These are phyloP conservation scores for Marasmius tenuissimus DNA, from an alignment of 1,284 basidiomycete genomes.

Conservation along the genomic window DNA sequence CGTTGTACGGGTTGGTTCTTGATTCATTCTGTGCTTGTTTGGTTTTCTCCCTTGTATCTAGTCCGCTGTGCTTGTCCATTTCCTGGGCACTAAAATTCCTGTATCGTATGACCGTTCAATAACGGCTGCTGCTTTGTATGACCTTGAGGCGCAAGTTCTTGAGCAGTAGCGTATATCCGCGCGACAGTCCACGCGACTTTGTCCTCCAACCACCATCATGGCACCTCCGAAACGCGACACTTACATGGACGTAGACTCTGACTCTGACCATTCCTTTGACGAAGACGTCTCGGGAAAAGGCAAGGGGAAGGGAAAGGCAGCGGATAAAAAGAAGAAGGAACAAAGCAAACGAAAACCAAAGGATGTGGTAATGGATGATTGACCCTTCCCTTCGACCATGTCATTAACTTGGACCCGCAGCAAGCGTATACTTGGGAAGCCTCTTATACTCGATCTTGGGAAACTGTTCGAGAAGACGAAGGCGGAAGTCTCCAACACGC, in stretches of 20 bases:
- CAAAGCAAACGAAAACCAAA: conserved; percentile 45
- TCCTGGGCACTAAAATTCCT: not conserved
- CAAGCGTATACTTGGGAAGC: conserved; percentile 95
- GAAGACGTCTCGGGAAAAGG: conserved; percentile 32
- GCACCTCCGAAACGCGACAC: conserved; percentile 1
- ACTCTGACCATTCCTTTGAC: conserved; percentile 38
- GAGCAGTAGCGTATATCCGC: too few relatives aligned
- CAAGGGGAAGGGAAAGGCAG: conserved; percentile 43
- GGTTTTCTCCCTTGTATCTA: not conserved
- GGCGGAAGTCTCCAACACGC: conserved; percentile 87
- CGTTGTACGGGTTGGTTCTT: not conserved
- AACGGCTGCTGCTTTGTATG: too few relatives aligned
- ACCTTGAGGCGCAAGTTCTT: too few relatives aligned
- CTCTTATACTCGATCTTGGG: conserved; percentile 93
- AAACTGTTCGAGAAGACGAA: conserved; percentile 95
- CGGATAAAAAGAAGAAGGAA: conserved; percentile 39
- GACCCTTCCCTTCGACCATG: not conserved
- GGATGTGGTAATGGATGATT: conserved; percentile 39
- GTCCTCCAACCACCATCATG: not conserved
- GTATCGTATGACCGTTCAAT: not conserved
- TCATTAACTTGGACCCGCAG: conserved; percentile 30
- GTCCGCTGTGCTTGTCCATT: too few relatives aligned
- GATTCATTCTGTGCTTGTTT: not conserved
- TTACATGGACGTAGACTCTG: conserved; percentile 38
- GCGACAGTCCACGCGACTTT: not conserved